Evolutionary conservation across 345 rosid genomes (phyloP), one percentile per base, ranked within the genome.

Genomic region (Boechera retrofracta): DNA sequence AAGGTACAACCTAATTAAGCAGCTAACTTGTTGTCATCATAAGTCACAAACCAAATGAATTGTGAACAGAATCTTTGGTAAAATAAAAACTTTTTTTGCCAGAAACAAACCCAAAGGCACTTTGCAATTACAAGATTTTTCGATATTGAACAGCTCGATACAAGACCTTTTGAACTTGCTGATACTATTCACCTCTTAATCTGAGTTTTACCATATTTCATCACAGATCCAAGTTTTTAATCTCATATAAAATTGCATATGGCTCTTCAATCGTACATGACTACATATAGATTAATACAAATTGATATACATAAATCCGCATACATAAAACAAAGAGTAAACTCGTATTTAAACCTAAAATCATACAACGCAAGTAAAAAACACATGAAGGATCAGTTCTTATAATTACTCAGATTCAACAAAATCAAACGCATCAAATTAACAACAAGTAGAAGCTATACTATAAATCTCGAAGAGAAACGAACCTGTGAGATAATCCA

Each of bases 401-500:
- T 7, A 6, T 71, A 5, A 45, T 4, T 35, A 2, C 28, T 71
- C 59, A 60, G 67, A 39, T 41, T 54, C 54, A 54, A 11, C 10
- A 52, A 31, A 32, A 42, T 18, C 45, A 73, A 3, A 32, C 24
- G 8, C 6, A 72, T 56, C 35, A 5, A 73, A 61, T 29, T 52
- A 47, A n/a, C 58, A 62, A 38, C 32, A 38, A 36, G 24, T 36
- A 35, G 36, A 15, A 60, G 33, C 5, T 18, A 18, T 26, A 39
- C 1, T 38, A 29, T 1, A 11, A 21, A 18, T 32, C 1, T 49
- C 16, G 0, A 10, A 56, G 16, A 60, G 48, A 65, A 41, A 10
- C 4, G 28, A 10, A 91, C 96, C 94, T 94, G 93, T 62, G 98
- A 90, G 77, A 94, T 90, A 66, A 83, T 42, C 98, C 97, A 94